These are phyloP conservation scores for Asterochloris sp. DNA, from an alignment of 139 green algal species.

Conservation along the genomic window DNA sequence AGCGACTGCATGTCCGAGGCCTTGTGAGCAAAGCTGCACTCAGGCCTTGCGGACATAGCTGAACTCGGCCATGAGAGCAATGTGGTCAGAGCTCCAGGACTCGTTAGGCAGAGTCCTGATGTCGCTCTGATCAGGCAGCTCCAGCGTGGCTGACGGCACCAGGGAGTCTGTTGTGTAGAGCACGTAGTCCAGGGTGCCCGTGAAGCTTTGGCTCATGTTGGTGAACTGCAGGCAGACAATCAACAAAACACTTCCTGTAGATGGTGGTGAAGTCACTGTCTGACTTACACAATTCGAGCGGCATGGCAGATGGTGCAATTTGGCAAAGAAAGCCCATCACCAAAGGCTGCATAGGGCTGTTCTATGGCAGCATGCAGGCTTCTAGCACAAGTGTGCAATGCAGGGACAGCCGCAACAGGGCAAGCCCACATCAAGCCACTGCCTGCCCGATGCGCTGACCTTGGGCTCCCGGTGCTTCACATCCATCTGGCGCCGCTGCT, in stretches of 20 bases:
- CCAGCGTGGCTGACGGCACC: conserved; percentile 74
- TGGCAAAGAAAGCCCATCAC: no score
- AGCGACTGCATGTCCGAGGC: no score
- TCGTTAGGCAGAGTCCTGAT: conserved; percentile 82
- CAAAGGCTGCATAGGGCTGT: background rate
- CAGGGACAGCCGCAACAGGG: background rate
- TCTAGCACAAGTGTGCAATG: background rate
- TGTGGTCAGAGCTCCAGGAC: conserved; percentile 84
- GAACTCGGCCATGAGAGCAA: conserved; percentile 92
- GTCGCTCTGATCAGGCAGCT: conserved; percentile 81
- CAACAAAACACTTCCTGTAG: no score
- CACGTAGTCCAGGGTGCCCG: conserved; percentile 95
- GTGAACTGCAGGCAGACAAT: conserved; percentile 60
- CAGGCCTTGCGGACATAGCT: conserved; percentile 33
- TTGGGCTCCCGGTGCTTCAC: conserved; percentile 48
- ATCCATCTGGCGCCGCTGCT: conserved; percentile 64
- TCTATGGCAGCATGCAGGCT: background rate
- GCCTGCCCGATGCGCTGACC: background rate
- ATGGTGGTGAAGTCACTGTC: no score
- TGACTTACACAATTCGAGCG: no score
- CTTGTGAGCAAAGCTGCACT: no score
- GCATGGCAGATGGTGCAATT: no score
- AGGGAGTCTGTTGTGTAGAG: conserved; percentile 84
- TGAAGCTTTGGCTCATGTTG: conserved; percentile 86
- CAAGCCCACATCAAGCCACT: background rate